Evolutionary conservation across 306 rosid species (phyloP).

Genomic region (Cicer chorassanicum): DNA sequence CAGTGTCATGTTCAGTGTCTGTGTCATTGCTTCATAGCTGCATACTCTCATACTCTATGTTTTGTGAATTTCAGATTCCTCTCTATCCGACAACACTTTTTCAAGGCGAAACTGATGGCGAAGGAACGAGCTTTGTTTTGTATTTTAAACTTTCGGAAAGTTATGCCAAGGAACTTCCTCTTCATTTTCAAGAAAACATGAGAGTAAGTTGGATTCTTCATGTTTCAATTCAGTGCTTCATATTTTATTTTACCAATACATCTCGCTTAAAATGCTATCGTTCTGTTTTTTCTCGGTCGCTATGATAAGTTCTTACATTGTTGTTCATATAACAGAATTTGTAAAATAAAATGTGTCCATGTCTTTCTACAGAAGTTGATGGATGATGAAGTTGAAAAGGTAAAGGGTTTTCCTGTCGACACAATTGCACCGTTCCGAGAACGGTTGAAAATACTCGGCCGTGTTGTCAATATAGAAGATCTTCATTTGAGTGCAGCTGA

Average conservation of each 20-base stretch:
- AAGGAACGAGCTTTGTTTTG: conserved; percentile 90
- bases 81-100: conserved; percentile 80
- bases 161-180: conserved; percentile 82
- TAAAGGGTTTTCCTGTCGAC: conserved; percentile 87
- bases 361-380: conserved; percentile 67
- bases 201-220: conserved; percentile 66
- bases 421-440: conserved; percentile 76
- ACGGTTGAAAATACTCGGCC: conserved; percentile 92
- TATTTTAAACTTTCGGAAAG: conserved; percentile 89
- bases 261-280: background rate
- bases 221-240: conserved; percentile 29
- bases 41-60: conserved; percentile 33
- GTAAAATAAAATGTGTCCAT: conserved; percentile 12
- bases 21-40: background rate
- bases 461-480: conserved; percentile 83
- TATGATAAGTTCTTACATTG: background rate
- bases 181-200: conserved; percentile 77
- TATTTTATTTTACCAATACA: background rate
- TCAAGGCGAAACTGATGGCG: conserved; percentile 94
- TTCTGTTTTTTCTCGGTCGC: background rate
- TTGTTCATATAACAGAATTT: background rate
- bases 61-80: conserved; percentile 70
- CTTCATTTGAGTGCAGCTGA: conserved; percentile 87
- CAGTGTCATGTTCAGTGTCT: too few species aligned
- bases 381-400: conserved; percentile 93